A percentile compares a stretch with the other conserved stretches of the same genome.
Conservation (phyloP, 495 filamentous ascomycete species). For the Opeltia flavorubescens region DNA sequence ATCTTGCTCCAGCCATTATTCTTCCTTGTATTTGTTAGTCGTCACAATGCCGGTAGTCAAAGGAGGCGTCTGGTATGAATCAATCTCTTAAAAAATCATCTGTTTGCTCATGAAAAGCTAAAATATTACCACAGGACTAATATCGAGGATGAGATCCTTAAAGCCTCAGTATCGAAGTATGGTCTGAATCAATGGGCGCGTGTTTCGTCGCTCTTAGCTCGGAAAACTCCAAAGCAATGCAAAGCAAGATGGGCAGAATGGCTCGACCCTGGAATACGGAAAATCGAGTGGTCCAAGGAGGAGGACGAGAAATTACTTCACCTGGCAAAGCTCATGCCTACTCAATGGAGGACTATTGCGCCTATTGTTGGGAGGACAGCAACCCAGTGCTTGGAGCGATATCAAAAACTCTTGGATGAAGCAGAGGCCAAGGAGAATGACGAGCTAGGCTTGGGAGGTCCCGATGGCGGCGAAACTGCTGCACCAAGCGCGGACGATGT, state of each 20-base stretch:
- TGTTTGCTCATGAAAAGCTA: constrained; percentile 10
- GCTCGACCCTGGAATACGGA: constrained; percentile 93
- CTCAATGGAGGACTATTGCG: constrained; percentile 97
- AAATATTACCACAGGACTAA: constrained; percentile 38
- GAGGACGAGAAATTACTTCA: constrained; percentile 96
- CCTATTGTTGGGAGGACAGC: constrained; percentile 93
- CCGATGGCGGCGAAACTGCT: constrained; percentile 71
- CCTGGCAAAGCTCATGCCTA: constrained; percentile 95
- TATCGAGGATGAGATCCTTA: constrained; percentile 90
- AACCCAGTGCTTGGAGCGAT: constrained; percentile 91
- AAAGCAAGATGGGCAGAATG: constrained; percentile 98
- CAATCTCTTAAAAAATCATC: constrained; percentile 27
- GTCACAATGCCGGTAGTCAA: constrained; percentile 86
- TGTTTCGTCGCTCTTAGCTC: constrained; percentile 89
- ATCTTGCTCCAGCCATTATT: neutral
- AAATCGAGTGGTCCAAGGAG: constrained; percentile 97
- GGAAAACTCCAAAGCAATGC: constrained; percentile 97
- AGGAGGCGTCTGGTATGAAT: constrained; percentile 80
- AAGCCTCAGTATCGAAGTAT: constrained; percentile 91
- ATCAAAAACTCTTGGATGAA: constrained; percentile 91
- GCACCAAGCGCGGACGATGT: constrained; percentile 93
- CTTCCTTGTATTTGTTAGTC: neutral
- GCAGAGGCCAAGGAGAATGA: constrained; percentile 80
- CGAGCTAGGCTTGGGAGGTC: constrained; percentile 74
- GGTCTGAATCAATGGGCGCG: constrained; percentile 98